phyloP scores from a whole-genome alignment of 768 basidiomycete species.

The Dendrothele bispora region DNA sequence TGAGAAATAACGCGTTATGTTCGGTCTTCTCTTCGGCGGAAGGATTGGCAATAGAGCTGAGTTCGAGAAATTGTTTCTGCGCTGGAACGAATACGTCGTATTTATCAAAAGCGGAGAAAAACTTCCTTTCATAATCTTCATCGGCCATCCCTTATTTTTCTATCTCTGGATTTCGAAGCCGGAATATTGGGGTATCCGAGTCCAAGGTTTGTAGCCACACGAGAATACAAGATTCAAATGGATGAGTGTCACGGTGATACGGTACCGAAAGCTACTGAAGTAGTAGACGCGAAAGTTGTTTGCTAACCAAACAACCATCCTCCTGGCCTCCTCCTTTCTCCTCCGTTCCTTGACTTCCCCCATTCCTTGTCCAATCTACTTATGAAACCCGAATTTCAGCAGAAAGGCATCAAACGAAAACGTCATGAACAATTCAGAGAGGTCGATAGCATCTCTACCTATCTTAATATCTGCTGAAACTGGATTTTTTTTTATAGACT shows the following conservation, averaged over 20 bases:
- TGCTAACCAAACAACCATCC: neutral
- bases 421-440: conserved; percentile 33
- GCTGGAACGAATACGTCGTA: conserved; percentile 56
- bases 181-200: neutral
- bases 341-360: neutral
- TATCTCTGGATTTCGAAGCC: neutral
- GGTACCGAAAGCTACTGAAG: too few relatives aligned
- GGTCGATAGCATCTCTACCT: conserved; percentile 24
- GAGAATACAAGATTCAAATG: too few relatives aligned
- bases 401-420: conserved; percentile 43
- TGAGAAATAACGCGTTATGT: conserved; percentile 33
- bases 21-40: conserved; percentile 41
- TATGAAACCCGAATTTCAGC: conserved; percentile 3
- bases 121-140: conserved; percentile 40
- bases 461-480: neutral
- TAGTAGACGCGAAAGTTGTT: too few relatives aligned
- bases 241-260: too few relatives aligned
- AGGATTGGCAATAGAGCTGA: conserved; percentile 45
- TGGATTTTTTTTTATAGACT: conserved; percentile 2
- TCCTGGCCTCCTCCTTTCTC: neutral
- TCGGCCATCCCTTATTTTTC: conserved; percentile 26
- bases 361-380: too few relatives aligned
- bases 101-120: conserved; percentile 61
- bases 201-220: neutral
- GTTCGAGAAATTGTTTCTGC: conserved; percentile 50